These are phyloP conservation scores for Papilionanthe hybrid DNA, from an alignment of 116 monocot species.

Conservation along the genomic window DNA sequence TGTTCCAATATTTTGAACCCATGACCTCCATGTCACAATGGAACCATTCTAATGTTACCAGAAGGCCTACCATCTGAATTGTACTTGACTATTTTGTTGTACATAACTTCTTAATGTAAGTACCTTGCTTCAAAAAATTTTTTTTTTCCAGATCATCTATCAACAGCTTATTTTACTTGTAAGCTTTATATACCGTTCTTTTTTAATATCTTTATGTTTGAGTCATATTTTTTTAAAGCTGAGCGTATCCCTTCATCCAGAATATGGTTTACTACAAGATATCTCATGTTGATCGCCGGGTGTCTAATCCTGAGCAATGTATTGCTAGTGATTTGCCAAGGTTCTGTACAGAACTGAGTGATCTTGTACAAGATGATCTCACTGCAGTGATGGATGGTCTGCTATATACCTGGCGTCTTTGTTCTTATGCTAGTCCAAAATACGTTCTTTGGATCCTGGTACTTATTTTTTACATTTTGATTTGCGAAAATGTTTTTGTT, in stretches of 20 bases:
- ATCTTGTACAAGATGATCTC: slow-evolving; percentile 96
- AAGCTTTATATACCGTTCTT: background rate
- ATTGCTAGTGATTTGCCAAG: slow-evolving; percentile 92
- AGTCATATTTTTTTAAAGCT: background rate
- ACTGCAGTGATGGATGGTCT: slow-evolving; percentile 79
- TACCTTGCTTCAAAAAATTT: background rate
- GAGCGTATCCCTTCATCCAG: slow-evolving; percentile 31
- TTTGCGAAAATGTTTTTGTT: background rate
- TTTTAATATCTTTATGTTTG: background rate
- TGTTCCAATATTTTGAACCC: too few species aligned
- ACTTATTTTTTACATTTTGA: slow-evolving; percentile 10
- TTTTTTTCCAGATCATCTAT: background rate
- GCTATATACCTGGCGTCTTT: slow-evolving; percentile 90
- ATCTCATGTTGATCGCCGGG: slow-evolving; percentile 86
- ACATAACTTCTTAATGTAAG: background rate
- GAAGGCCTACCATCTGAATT: background rate
- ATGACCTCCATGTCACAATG: too few species aligned
- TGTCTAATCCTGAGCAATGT: slow-evolving; percentile 83
- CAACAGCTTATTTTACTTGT: background rate
- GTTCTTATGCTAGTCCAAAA: slow-evolving; percentile 99
- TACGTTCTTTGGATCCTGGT: slow-evolving; percentile 98
- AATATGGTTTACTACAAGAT: slow-evolving; percentile 98
- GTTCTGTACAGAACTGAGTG: slow-evolving; percentile 92
- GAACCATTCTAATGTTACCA: background rate
- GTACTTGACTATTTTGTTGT: background rate